Evolutionary conservation across 306 rosid species (phyloP).

Genomic region (Quercus parvula): DNA sequence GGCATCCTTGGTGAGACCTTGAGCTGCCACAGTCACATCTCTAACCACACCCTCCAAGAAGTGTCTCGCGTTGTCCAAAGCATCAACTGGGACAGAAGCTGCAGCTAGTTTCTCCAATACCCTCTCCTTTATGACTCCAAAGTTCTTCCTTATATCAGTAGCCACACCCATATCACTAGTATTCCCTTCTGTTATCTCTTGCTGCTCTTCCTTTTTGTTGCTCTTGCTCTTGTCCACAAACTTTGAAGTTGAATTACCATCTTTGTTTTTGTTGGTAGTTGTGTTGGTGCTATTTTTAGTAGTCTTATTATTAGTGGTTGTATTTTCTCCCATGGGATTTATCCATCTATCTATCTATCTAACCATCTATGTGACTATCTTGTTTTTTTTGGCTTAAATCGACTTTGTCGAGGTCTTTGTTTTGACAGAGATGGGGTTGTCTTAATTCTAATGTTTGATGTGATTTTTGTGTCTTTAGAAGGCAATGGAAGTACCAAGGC

Average conservation of each 20-base stretch:
- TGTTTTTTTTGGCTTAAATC: no score
- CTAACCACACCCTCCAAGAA: background rate
- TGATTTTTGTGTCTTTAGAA: no score
- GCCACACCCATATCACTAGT: background rate
- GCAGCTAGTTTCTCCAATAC: slow-evolving; percentile 18
- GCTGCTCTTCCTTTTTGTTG: no score
- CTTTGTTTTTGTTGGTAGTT: background rate
- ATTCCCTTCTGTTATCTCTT: no score
- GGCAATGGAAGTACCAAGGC: no score
- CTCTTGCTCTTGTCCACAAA: background rate
- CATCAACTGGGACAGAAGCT: background rate
- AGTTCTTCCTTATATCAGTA: background rate
- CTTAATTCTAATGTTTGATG: no score
- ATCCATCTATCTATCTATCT: background rate
- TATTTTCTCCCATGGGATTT: background rate
- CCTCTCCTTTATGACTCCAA: slow-evolving; percentile 23
- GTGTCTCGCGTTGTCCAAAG: slow-evolving; percentile 1
- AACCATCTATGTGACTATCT: no score
- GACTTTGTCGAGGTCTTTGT: no score
- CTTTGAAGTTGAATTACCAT: background rate
- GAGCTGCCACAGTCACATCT: slow-evolving; percentile 5
- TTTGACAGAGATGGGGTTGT: no score
- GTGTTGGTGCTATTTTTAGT: no score
- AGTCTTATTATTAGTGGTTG: background rate
- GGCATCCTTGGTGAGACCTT: slow-evolving; percentile 8